These are phyloP conservation scores for Nothophoma quercina DNA, from an alignment of 2,329 filamentous ascomycete species.

Conservation along the genomic window DNA sequence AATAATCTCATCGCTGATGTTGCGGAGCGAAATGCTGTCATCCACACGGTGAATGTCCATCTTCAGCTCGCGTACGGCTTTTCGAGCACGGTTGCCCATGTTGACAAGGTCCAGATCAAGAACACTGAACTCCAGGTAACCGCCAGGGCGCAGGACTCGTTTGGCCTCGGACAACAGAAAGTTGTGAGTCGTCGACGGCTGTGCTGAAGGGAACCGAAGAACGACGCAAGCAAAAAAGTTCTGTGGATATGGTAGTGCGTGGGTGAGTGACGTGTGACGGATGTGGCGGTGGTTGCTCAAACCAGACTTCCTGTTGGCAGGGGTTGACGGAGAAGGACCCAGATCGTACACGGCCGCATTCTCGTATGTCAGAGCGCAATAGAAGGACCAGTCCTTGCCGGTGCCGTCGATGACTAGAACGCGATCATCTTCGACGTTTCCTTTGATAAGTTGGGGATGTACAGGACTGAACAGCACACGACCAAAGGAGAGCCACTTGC, in stretches of 20 bases:
- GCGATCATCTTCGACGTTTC: conserved; percentile 65
- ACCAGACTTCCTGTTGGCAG: conserved; percentile 45
- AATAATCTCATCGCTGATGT: conserved; percentile 64
- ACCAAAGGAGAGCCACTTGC: conserved; percentile 87
- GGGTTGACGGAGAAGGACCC: conserved; percentile 42
- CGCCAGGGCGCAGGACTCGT: conserved; percentile 78
- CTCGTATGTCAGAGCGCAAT: conserved; percentile 81
- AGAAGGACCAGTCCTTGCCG: conserved; percentile 91
- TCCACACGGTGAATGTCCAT: conserved; percentile 70
- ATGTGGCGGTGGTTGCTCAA: conserved; percentile 77
- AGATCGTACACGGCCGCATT: conserved; percentile 79
- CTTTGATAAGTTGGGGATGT: conserved; percentile 74
- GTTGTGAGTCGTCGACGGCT: conserved; percentile 72
- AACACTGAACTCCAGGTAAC: conserved; percentile 79
- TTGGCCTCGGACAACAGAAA: conserved; percentile 78
- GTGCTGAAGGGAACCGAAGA: conserved; percentile 76
- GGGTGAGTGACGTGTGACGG: conserved; percentile 67
- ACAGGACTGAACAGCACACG: conserved; percentile 83
- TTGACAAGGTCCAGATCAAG: conserved; percentile 83
- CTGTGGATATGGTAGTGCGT: conserved; percentile 76
- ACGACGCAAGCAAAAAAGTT: conserved; percentile 80
- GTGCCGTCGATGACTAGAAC: conserved; percentile 83
- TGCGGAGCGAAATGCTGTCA: conserved; percentile 65
- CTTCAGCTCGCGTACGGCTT: conserved; percentile 74
- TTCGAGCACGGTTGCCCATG: conserved; percentile 76